These are phyloP conservation scores for Ceratobasidium theobromae DNA, from an alignment of 1,284 basidiomycete species.

Conservation along the genomic window DNA sequence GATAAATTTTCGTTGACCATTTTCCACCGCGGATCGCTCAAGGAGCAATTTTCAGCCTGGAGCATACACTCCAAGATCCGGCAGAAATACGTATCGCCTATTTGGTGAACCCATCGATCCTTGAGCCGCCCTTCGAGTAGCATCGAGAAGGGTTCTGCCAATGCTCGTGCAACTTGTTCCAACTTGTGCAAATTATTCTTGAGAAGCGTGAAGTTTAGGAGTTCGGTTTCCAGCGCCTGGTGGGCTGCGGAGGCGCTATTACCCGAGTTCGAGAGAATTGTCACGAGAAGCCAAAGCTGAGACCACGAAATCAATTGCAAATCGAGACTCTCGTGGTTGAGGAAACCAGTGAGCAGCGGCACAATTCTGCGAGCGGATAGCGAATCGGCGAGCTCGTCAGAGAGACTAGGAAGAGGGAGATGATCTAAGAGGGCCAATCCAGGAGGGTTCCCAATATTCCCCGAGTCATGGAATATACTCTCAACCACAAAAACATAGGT, in stretches of 20 bases:
- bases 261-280: background rate
- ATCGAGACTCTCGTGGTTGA: background rate
- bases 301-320: background rate
- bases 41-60: background rate
- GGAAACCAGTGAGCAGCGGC: background rate
- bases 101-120: background rate
- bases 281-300: background rate
- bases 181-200: background rate
- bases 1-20: no score
- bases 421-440: background rate
- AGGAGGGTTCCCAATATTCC: background rate
- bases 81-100: background rate
- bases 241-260: background rate
- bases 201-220: background rate
- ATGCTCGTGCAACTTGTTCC: background rate
- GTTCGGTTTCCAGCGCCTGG: background rate
- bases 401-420: background rate
- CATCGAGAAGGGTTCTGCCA: no score
- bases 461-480: background rate
- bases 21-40: background rate
- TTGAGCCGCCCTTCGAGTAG: no score
- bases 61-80: background rate
- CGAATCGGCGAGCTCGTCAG: background rate
- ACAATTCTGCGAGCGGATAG: background rate
- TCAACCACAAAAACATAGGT: background rate